A percentile compares a stretch with the other conserved stretches of the same genome.
phyloP scores from a whole-genome alignment of 169 alveolate species.

The Eimeria falciformis region DNA sequence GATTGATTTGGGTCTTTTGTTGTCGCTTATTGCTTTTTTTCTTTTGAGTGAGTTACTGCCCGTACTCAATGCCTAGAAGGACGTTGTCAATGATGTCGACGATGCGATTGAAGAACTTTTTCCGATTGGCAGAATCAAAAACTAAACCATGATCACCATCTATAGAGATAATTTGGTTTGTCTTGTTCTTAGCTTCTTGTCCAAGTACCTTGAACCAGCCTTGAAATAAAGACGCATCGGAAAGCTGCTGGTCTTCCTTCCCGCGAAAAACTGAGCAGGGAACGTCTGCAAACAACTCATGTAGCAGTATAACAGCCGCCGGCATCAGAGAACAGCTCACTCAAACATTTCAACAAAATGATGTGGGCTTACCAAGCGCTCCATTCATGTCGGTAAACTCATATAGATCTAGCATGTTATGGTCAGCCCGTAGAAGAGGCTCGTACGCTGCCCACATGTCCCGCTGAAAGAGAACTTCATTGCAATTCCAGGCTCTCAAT shows the following conservation, averaged over 20 bases:
- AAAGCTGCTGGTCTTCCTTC: conserved; percentile 29
- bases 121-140: conserved; percentile 16
- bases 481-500: conserved; percentile 69
- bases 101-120: conserved; percentile 27
- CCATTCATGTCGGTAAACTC: not conserved
- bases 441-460: conserved; percentile 74
- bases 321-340: not conserved
- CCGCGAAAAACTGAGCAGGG: conserved; percentile 71
- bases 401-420: conserved; percentile 59
- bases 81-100: conserved; percentile 34
- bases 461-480: conserved; percentile 63
- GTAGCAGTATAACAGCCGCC: not conserved
- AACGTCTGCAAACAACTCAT: conserved; percentile 5
- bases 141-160: conserved; percentile 65
- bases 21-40: too few relatives aligned
- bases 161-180: not conserved
- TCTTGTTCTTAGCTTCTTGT: not conserved
- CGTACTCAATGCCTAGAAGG: conserved; percentile 42
- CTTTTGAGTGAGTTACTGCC: not conserved
- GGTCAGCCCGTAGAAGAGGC: conserved; percentile 68
- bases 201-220: conserved; percentile 42
- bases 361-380: conserved; percentile 39
- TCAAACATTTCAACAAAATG: too few relatives aligned
- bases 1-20: too few relatives aligned
- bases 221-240: conserved; percentile 4